Evolutionary conservation across 2,329 filamentous ascomycete genomes (phyloP), one percentile per base, ranked within the genome.

Genomic region (Pseudocercospora crystallina): DNA sequence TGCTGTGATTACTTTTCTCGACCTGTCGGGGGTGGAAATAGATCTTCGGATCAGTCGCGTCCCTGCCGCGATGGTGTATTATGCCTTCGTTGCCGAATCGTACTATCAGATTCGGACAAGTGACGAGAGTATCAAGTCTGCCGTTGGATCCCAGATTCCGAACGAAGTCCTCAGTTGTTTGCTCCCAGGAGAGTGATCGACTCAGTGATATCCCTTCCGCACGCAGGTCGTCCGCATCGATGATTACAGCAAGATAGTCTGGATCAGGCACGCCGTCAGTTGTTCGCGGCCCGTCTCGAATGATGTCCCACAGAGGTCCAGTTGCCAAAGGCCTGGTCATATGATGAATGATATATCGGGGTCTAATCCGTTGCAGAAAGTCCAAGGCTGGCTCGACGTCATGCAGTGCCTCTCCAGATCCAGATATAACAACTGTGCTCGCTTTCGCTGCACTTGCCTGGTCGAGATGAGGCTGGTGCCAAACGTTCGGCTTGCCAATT

Each of bases 81-180:
- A 67, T 55, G 9, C 63, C 65, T 43, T 67, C 63, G 40, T 51
- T 62, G 13, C 65, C 65, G 31, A 68, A 68, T n/a, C 65, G 55
- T 8, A 68, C 65, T 17, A 68, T 65, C 8, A 68, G 51, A 39
- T 68, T 68, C 1, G 65, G 65, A 49, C 65, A 68, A 31, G 65
- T 68, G 8, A 67, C 65, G 5, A 68, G 57, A 4, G 65, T 68
- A 35, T 68, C 65, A 9, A 68, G 57, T 20, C 62, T 53, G 4
- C 65, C 65, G 58, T 68, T 66, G 5, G 62, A 65, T 5, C 65
- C 65, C 14, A 68, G 56, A 43, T 67, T 66, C 2, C 65, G 63
- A 11, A 68, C 64, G 39, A 68, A 68, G 46, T 68, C 65, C 36
- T 68, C 65, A 1, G 63, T 61, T 5, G 64, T 65, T 12, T 61